These are phyloP conservation scores for Vicia villosa DNA, from an alignment of 306 rosid genomes.

Conservation along the genomic window DNA sequence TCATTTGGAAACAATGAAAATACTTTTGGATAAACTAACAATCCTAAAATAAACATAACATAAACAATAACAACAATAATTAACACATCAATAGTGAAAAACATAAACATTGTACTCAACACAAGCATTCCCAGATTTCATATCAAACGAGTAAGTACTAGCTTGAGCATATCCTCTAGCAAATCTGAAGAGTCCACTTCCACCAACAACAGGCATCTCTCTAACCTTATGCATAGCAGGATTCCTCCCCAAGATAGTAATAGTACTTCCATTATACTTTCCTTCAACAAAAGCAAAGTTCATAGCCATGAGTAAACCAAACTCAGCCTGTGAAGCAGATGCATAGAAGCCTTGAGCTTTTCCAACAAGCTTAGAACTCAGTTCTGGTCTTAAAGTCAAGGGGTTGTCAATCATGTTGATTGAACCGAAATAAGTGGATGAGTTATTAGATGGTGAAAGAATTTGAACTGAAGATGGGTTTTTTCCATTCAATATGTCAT, in stretches of 20 bases:
- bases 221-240: slow-evolving; percentile 48
- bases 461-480: slow-evolving; percentile 38
- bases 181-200: slow-evolving; percentile 80
- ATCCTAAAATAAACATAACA: neutral
- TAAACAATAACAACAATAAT: neutral
- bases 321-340: slow-evolving; percentile 44
- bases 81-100: slow-evolving; percentile 29
- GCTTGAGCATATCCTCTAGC: slow-evolving; percentile 69
- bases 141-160: slow-evolving; percentile 37
- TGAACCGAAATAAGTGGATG: slow-evolving; percentile 41
- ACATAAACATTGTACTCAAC: slow-evolving; percentile 64
- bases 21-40: no score
- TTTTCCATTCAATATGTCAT: slow-evolving; percentile 49
- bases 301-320: slow-evolving; percentile 60
- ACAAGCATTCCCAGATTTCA: slow-evolving; percentile 49
- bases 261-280: slow-evolving; percentile 74
- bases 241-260: slow-evolving; percentile 68
- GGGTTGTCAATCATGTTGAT: slow-evolving; percentile 51
- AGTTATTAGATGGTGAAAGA: slow-evolving; percentile 34
- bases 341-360: slow-evolving; percentile 69
- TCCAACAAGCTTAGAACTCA: slow-evolving; percentile 49
- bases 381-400: slow-evolving; percentile 43
- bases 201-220: slow-evolving; percentile 86
- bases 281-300: slow-evolving; percentile 64
- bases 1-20: no score